Evolutionary conservation across 2,329 filamentous ascomycete species (phyloP), one percentile per base, ranked within the genome.

Genomic region (Dothidotthia symphoricarpi): DNA sequence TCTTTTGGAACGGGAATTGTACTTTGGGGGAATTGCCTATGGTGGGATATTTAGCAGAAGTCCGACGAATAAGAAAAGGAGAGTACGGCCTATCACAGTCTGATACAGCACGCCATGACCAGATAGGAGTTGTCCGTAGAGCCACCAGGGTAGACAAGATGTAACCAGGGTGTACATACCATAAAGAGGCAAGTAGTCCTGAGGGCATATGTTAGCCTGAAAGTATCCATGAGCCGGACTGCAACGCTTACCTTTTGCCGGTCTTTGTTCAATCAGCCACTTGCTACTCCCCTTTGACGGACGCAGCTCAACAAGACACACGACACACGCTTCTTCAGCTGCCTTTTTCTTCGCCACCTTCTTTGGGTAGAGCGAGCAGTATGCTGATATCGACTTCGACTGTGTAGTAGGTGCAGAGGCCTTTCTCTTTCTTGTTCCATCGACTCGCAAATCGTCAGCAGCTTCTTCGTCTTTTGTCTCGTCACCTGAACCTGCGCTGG

Each of bases 231-330:
- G n/a, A n/a, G 15, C n/a, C 3, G 24, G 16, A 27, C 24, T 36
- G 12, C 14, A 27, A 12, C n/a, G 35, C 51, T 31, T 43, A 60
- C 60, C 59, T 56, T 63, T 66, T 7, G 56, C 57, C 10, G 64
- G 64, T 28, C 64, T 47, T 30, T 67, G 58, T 32, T 66, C 61
- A 19, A 66, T 64, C 3, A 67, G 45, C 55, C 57, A 67, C 30
- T 55, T 59, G 35, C 51, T 57, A 3, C 32, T 33, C 1, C 43
- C 44, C 10, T 47, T 35, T 10, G 39, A 16, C 5, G 31, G 15
- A 19, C 28, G 17, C 10, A 52, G 31, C 34, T 62, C 54, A 27
- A 66, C 37, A 6, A 67, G 45, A 29, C 63, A 66, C 2, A 67
- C 61, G 2, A 55, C 47, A 28, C 55, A 61, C 6, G 63, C 55